These are phyloP conservation scores for Eucalyptus pumila DNA, from an alignment of 345 rosid genomes.

Conservation along the genomic window DNA sequence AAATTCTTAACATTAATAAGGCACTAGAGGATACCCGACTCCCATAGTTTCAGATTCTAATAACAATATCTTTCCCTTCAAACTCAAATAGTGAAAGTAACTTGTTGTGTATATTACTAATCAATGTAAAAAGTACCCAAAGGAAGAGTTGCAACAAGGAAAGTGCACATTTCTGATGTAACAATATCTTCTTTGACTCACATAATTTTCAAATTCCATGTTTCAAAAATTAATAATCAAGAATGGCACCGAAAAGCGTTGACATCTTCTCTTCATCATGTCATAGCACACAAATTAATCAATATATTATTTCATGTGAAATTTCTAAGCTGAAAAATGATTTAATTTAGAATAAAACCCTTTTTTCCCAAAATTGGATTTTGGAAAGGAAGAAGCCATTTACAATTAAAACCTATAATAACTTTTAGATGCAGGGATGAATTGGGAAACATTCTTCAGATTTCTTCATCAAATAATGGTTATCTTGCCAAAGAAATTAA, in stretches of 20 bases:
- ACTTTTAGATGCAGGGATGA: accelerated
- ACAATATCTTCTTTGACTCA: background rate
- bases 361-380: background rate
- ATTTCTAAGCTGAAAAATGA: background rate
- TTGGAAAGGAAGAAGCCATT: background rate
- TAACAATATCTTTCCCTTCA: too few relatives aligned
- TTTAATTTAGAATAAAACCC: background rate
- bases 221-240: background rate
- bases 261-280: background rate
- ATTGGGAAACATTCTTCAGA: accelerated
- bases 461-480: too few relatives aligned
- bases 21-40: accelerated
- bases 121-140: too few relatives aligned
- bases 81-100: background rate
- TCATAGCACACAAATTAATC: background rate
- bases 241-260: accelerated
- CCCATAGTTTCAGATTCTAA: background rate
- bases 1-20: too few relatives aligned
- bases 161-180: accelerated
- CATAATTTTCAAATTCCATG: background rate
- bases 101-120: too few relatives aligned
- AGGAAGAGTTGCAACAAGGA: accelerated
- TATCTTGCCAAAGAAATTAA: too few relatives aligned
- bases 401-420: too few relatives aligned
- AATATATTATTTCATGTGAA: background rate